Conservation (phyloP, 2,329 filamentous ascomycete species). For the Apiospora malaysiana region DNA sequence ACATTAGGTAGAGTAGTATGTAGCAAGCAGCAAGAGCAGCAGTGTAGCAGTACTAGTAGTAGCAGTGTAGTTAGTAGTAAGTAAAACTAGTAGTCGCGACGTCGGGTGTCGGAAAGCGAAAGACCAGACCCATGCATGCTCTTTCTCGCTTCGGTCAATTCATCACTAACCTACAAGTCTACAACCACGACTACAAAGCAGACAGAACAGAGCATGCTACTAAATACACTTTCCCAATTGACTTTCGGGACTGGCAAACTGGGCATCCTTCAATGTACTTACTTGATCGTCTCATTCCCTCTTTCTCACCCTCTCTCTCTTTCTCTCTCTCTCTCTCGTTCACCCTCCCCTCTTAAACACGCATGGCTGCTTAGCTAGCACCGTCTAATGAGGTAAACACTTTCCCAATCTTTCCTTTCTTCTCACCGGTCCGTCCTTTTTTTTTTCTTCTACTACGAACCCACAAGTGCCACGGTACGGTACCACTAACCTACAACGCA, state of each 20-base stretch:
- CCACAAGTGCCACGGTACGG: neutral
- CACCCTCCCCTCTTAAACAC: too few species aligned
- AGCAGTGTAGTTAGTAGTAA: neutral
- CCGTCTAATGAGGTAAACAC: neutral
- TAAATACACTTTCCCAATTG: neutral
- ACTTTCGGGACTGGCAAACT: too few species aligned
- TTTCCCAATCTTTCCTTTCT: neutral
- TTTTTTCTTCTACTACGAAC: too few species aligned
- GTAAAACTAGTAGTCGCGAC: neutral
- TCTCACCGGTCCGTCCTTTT: slow-evolving; percentile 5
- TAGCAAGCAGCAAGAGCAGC: too few species aligned
- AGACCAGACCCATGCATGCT: slow-evolving; percentile 1
- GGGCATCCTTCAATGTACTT: neutral
- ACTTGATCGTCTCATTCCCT: neutral
- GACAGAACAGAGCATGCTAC: too few species aligned
- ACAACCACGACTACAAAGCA: too few species aligned
- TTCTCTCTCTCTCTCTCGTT: too few species aligned
- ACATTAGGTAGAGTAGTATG: neutral
- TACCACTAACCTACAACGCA: neutral
- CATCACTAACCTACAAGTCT: neutral
- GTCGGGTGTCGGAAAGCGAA: slow-evolving; percentile 13
- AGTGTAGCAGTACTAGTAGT: neutral
- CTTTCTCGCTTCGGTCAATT: neutral
- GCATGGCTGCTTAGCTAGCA: too few species aligned
- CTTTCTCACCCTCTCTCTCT: too few species aligned